Base-by-base conservation (phyloP, 176 grass and related monocot genomes). In the Paspalum notatum region DNA sequence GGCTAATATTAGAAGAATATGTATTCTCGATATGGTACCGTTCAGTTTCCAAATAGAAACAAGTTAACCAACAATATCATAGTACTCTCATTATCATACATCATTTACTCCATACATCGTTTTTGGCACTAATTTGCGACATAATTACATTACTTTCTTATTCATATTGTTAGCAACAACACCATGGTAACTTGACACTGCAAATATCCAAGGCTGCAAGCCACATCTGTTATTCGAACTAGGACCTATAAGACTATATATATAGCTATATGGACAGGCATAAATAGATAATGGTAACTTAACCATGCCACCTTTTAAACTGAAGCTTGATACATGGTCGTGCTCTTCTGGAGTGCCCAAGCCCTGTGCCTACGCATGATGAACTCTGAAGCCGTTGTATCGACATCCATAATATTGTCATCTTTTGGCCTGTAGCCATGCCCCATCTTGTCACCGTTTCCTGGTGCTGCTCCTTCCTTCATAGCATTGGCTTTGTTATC, bases 291-390 rank as follows among this genome's bases (percentile, higher is more conserved):
- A 75, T 87, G 47, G 37, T 41, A 13, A 22, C 76, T 63, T 63
- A 77, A 17, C 66, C n/a, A 38, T 42, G 6, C 0, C 13, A 46
- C 53, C 59, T 65, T 72, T 87, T 81, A 93, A 60, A 76, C 26
- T 48, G 67, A 49, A 65, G 67, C 47, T n/a, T 80, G 65, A 71
- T 89, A 89, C 88, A 91, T 91, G 57, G 83, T 89, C 52, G 80
- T 67, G 80, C 91, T 90, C 83, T 91, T 97, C 79, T 97, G 85
- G 52, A 89, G 90, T 59, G 79, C 88, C 82, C 87, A 87, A 63
- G 22, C 63, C 49, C 21, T 58, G 81, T 93, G 71, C 26, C 55
- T 90, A 55, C 9, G 76, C 83, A 74, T 89, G 83, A 97, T 97
- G 86, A 87, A 97, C 5, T 97, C 85, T 15, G 68, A 42, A 27